A percentile compares a stretch with the other conserved stretches of the same genome.
Conservation (phyloP, 1,284 basidiomycete species). For the Lentinus polychrous region DNA sequence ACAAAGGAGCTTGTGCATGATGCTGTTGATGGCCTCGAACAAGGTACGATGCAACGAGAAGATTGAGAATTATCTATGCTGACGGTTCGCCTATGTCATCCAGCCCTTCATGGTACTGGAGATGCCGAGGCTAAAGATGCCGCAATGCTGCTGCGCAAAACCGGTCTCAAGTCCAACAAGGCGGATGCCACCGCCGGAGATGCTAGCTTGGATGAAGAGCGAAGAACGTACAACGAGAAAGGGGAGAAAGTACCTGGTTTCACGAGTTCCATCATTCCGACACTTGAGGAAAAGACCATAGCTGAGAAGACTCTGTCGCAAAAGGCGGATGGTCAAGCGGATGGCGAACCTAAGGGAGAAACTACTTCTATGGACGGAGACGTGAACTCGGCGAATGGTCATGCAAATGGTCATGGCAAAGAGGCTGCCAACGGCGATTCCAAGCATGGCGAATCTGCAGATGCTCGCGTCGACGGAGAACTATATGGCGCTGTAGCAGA, state of each 20-base stretch:
- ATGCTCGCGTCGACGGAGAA: constrained; percentile 34
- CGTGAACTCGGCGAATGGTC: not conserved
- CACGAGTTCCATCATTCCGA: constrained; percentile 61
- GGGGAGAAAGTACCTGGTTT: constrained; percentile 52
- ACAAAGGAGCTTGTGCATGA: constrained; percentile 31
- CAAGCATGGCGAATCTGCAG: constrained; percentile 18
- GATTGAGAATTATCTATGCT: not conserved
- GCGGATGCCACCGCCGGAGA: constrained; percentile 34
- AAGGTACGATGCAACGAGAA: constrained; percentile 37
- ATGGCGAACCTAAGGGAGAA: not conserved
- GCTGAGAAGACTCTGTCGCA: constrained; percentile 29
- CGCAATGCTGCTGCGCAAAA: constrained; percentile 33
- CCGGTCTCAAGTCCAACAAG: constrained; percentile 34
- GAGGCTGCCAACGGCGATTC: not conserved
- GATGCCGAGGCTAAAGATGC: constrained; percentile 31
- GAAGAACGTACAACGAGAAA: constrained; percentile 45
- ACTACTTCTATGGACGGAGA: not conserved
- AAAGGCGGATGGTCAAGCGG: not conserved
- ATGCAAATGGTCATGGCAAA: constrained; percentile 1
- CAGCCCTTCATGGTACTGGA: constrained; percentile 38
- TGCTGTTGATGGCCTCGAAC: constrained; percentile 33
- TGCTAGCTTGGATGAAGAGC: constrained; percentile 40
- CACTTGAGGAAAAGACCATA: constrained; percentile 64
- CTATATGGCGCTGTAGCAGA: constrained; percentile 50
- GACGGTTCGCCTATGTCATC: not conserved